Evolutionary conservation across 208 protist genomes (phyloP).

Genomic region (Jaenimonas drosophilae): DNA sequence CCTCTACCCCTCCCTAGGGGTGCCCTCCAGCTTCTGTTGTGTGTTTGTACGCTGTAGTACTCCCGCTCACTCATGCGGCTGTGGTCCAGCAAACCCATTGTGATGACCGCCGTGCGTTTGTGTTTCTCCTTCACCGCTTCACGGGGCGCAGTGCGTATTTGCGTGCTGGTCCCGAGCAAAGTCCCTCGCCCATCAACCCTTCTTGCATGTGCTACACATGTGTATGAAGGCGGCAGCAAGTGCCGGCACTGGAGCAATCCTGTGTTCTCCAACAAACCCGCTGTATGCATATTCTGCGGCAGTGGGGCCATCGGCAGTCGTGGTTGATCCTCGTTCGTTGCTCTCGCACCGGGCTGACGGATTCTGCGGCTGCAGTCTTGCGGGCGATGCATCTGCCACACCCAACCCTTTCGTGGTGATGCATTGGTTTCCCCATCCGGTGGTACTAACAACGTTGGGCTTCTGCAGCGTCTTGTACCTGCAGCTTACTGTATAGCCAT

Average conservation of each 20-base stretch:
- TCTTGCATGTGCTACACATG: not conserved
- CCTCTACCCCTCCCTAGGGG: no score
- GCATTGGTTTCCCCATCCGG: conserved; percentile 14
- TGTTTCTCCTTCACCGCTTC: not conserved
- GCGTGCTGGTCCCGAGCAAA: conserved; percentile 56
- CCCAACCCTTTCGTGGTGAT: not conserved
- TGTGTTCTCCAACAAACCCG: not conserved
- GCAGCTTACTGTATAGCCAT: conserved; percentile 26
- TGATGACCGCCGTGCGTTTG: conserved; percentile 9
- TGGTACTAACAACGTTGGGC: conserved; percentile 10
- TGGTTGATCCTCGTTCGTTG: conserved; percentile 14
- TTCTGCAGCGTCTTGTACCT: no score
- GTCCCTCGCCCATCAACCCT: conserved; percentile 36
- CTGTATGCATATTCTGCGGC: not conserved
- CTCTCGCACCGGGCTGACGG: conserved; percentile 2
- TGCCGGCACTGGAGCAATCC: conserved; percentile 20
- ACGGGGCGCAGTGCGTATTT: conserved; percentile 3
- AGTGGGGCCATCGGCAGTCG: conserved; percentile 20
- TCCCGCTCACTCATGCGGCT: no score
- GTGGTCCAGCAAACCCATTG: conserved; percentile 58
- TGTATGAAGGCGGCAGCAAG: conserved; percentile 27
- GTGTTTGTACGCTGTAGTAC: no score
- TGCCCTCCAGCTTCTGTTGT: no score
- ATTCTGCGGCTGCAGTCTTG: conserved; percentile 19
- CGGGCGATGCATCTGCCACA: conserved; percentile 7